Percentiles rank a stretch among this genome's conserved stretches.
Evolutionary conservation across 495 filamentous ascomycete genomes (phyloP).

Genomic region (Neurospora terricola): DNA sequence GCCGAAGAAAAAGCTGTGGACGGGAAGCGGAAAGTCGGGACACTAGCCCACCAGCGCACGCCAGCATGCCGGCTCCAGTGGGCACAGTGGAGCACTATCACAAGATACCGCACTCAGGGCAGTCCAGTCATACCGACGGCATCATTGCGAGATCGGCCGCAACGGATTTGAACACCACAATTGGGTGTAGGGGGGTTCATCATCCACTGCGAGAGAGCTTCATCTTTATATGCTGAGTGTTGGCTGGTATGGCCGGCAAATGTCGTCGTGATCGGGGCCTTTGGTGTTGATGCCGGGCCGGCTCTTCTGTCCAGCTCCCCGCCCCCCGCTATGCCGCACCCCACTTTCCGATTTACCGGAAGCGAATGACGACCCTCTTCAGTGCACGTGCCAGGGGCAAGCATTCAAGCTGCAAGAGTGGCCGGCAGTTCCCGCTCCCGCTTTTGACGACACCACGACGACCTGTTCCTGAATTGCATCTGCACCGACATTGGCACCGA

Average conservation of each 20-base stretch:
- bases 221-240: not conserved
- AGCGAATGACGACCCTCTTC: not conserved
- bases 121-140: not conserved
- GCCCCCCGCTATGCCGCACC: not conserved
- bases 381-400: not conserved
- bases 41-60: not conserved
- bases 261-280: not conserved
- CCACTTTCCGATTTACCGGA: not conserved
- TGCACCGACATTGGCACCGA: not conserved
- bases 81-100: not conserved
- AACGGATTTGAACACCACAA: not conserved
- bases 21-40: not conserved
- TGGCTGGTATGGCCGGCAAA: not conserved
- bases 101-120: not conserved
- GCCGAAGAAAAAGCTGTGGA: not conserved
- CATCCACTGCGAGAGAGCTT: not conserved
- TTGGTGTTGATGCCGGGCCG: not conserved
- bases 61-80: not conserved
- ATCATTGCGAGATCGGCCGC: not conserved
- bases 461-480: not conserved
- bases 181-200: not conserved
- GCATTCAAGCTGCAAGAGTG: not conserved
- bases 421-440: not conserved
- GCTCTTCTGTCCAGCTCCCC: not conserved
- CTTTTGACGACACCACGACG: not conserved